These are phyloP conservation scores for Hyaloscypha bicolor DNA, from an alignment of 495 filamentous ascomycete genomes.

Conservation along the genomic window DNA sequence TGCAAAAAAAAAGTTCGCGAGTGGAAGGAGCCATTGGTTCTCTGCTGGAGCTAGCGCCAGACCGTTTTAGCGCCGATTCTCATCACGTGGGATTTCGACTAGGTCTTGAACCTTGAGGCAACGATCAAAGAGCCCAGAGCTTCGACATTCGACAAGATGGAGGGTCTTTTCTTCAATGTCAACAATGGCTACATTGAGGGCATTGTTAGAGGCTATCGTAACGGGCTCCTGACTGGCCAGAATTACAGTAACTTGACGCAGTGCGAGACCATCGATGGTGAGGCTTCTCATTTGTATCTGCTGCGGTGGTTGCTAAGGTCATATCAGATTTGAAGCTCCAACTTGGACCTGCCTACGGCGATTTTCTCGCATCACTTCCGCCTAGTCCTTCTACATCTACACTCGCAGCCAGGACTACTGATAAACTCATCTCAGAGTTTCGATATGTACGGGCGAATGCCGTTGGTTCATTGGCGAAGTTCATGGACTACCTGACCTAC, in stretches of 20 bases:
- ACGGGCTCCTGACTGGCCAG: conserved; percentile 83
- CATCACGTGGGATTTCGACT: not conserved
- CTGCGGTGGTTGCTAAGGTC: not conserved
- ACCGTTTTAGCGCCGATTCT: not conserved
- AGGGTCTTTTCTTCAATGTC: conserved; percentile 95
- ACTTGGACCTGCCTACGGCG: conserved; percentile 93
- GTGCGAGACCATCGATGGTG: conserved; percentile 98
- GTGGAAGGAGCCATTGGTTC: conserved; percentile 8
- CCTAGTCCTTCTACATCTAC: conserved; percentile 96
- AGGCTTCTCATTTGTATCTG: conserved; percentile 21
- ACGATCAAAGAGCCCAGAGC: conserved; percentile 8
- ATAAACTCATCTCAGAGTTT: conserved; percentile 98
- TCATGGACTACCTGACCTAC: conserved; percentile 97
- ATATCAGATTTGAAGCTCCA: conserved; percentile 91
- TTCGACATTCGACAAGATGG: conserved; percentile 59
- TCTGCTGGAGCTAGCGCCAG: not conserved
- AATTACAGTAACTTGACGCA: conserved; percentile 97
- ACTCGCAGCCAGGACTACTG: conserved; percentile 92
- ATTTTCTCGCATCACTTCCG: conserved; percentile 91
- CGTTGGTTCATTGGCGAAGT: conserved; percentile 84
- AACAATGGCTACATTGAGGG: conserved; percentile 97
- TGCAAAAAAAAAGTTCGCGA: conserved; percentile 25
- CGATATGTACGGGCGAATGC: conserved; percentile 92
- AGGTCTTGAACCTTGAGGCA: not conserved
- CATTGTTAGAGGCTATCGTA: conserved; percentile 95